Conservation (phyloP, 495 filamentous ascomycete species). For the Podospora pseudocomata region DNA sequence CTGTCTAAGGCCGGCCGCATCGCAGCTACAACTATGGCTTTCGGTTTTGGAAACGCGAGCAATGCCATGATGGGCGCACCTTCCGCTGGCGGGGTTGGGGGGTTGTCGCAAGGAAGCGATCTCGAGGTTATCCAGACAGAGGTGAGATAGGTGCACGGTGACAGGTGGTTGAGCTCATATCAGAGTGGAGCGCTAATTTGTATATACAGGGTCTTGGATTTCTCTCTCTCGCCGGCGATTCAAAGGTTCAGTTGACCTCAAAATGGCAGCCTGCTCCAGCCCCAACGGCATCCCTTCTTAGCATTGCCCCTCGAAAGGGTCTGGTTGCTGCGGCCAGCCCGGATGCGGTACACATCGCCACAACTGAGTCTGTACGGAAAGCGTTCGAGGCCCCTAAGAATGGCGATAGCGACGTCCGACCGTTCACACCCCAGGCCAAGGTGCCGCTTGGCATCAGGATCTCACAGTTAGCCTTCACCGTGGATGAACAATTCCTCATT, state of each 20-base stretch:
- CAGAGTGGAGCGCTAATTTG: not conserved
- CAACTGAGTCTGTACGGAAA: conserved; percentile 71
- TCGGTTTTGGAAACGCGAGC: conserved; percentile 49
- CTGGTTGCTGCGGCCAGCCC: conserved; percentile 85
- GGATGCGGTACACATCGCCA: conserved; percentile 69
- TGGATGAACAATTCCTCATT: conserved; percentile 78
- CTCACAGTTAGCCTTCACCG: conserved; percentile 85
- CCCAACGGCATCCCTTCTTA: conserved; percentile 78
- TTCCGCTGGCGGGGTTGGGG: conserved; percentile 34
- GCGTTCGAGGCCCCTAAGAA: conserved; percentile 60
- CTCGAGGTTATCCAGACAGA: conserved; percentile 58
- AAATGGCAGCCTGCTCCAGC: conserved; percentile 78
- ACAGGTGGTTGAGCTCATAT: not conserved
- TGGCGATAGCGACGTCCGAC: conserved; percentile 60
- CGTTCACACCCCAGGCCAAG: conserved; percentile 70
- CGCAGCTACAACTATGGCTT: conserved; percentile 57
- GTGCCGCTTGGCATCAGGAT: conserved; percentile 69
- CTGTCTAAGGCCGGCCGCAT: conserved; percentile 27
- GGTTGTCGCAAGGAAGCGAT: conserved; percentile 51
- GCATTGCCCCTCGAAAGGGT: conserved; percentile 74
- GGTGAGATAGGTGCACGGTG: conserved; percentile 14
- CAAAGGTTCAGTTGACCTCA: conserved; percentile 74
- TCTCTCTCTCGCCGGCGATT: conserved; percentile 70
- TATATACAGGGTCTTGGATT: conserved; percentile 71
- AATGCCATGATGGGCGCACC: conserved; percentile 23